Evolutionary conservation across 2,329 filamentous ascomycete genomes (phyloP).

Genomic region (Metarhizium rileyi): DNA sequence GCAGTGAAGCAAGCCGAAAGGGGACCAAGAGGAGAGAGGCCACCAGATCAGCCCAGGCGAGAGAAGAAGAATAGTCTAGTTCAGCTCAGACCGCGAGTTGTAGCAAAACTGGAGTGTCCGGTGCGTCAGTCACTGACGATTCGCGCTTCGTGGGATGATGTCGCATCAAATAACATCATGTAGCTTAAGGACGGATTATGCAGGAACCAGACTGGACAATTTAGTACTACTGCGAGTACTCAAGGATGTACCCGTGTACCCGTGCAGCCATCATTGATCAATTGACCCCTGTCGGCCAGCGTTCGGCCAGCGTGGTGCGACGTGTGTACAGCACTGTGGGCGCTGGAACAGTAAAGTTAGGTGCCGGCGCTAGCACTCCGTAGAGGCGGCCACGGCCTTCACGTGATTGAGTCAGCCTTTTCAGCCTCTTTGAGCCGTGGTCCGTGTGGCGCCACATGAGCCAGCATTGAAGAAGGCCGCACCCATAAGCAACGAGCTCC

Average conservation of each 20-base stretch:
- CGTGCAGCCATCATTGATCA: not conserved
- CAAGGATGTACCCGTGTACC: too few species aligned
- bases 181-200: too few species aligned
- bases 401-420: not conserved
- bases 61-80: not conserved
- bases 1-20: not conserved
- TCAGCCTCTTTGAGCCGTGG: not conserved
- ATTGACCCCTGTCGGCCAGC: not conserved
- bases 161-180: not conserved
- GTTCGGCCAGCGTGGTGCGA: not conserved
- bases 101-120: not conserved
- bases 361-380: not conserved
- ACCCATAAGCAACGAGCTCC: not conserved
- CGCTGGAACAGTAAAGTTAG: not conserved
- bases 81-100: not conserved
- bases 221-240: too few species aligned
- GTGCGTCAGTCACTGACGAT: not conserved
- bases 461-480: too few species aligned
- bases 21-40: not conserved
- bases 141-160: not conserved
- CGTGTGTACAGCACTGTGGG: too few species aligned
- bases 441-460: not conserved
- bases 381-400: not conserved
- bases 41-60: not conserved
- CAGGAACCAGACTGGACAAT: not conserved